phyloP scores from a whole-genome alignment of 192 early-diverging fungal genomes.

The Kappamyces sp. region DNA sequence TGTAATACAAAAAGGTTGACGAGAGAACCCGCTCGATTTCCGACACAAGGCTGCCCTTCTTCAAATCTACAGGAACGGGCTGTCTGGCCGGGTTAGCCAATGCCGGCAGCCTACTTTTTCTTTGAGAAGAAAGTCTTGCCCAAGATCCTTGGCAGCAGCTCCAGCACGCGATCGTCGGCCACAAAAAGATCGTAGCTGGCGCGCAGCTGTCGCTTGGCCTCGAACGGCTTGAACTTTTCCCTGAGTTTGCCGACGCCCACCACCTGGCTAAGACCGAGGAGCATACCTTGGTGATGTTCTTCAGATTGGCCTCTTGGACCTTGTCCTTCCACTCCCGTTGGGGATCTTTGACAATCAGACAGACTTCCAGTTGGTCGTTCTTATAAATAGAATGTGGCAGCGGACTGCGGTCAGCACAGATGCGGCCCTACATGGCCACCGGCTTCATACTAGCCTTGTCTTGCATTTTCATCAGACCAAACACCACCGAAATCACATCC shows the following conservation, averaged over 20 bases:
- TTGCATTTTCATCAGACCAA: constrained; percentile 66
- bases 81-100: constrained; percentile 33
- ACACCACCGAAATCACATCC: constrained; percentile 53
- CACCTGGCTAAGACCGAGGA: constrained; percentile 46
- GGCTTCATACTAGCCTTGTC: constrained; percentile 57
- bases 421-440: constrained; percentile 51
- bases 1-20: constrained; percentile 59
- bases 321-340: constrained; percentile 71
- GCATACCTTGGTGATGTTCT: constrained; percentile 55
- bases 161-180: constrained; percentile 75
- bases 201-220: constrained; percentile 71
- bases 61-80: constrained; percentile 68
- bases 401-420: constrained; percentile 37
- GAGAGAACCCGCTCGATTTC: constrained; percentile 56
- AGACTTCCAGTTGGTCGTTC: constrained; percentile 57
- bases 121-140: constrained; percentile 77
- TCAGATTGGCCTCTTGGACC: constrained; percentile 57
- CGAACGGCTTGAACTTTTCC: constrained; percentile 71
- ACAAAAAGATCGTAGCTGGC: constrained; percentile 80
- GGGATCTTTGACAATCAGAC: constrained; percentile 84
- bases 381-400: constrained; percentile 63
- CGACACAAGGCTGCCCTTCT: constrained; percentile 44
- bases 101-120: constrained; percentile 60
- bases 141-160: constrained; percentile 66
- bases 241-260: constrained; percentile 73